A percentile compares a stretch with the other conserved stretches of the same genome.
phyloP scores from a whole-genome alignment of 75 land plant genomes.

The Azolla pinnata region DNA sequence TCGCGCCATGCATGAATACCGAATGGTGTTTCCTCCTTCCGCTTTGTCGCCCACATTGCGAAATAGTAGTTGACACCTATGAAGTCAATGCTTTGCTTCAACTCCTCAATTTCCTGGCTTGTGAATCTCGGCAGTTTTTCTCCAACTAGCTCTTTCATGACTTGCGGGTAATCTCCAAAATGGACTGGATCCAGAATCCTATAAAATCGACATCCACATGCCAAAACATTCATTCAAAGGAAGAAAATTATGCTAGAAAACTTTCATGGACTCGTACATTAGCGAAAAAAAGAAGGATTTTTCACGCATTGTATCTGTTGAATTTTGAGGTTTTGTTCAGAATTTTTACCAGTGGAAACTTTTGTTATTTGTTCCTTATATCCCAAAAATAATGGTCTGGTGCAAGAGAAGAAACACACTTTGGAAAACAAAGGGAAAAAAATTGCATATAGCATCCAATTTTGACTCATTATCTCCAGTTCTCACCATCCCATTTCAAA shows the following conservation, averaged over 20 bases:
- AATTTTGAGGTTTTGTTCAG: neutral
- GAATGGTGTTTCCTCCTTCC: neutral
- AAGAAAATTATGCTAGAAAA: neutral
- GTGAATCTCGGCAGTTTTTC: conserved; percentile 62
- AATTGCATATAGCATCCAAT: neutral
- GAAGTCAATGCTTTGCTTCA: conserved; percentile 49
- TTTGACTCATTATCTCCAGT: neutral
- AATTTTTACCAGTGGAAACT: neutral
- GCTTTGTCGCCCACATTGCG: conserved; percentile 13
- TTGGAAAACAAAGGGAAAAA: neutral
- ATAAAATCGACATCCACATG: too few relatives aligned
- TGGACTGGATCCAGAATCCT: conserved; percentile 77
- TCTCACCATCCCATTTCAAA: conserved; percentile 46
- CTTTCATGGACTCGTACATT: neutral
- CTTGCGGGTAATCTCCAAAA: conserved; percentile 68
- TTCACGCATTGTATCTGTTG: neutral
- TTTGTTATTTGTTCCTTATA: neutral
- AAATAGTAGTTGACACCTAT: conserved; percentile 68
- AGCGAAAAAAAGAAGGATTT: neutral
- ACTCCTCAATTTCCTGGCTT: conserved; percentile 31
- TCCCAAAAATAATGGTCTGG: neutral
- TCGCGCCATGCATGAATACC: neutral
- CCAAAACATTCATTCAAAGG: too few relatives aligned
- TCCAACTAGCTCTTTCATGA: conserved; percentile 58
- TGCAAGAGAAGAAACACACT: neutral